Conservation (phyloP, 352 stramenopile species). For the Elongisporangium anandrum region DNA sequence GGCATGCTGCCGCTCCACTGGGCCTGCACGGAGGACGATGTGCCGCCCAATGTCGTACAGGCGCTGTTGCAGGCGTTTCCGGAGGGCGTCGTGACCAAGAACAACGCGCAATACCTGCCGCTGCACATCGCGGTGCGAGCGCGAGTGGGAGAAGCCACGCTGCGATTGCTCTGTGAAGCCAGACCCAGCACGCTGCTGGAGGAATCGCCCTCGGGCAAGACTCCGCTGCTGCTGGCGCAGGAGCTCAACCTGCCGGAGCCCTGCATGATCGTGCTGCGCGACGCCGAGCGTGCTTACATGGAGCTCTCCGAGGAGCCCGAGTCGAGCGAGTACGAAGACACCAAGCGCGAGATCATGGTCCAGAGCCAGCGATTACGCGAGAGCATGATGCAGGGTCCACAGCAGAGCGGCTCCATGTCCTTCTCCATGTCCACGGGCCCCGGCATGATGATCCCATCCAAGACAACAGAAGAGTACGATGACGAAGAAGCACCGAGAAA, state of each 20-base stretch:
- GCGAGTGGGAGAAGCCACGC: conserved; percentile 35
- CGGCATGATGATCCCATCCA: neutral
- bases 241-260: conserved; percentile 42
- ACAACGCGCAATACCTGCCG: conserved; percentile 79
- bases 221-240: conserved; percentile 53
- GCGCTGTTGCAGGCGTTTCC: conserved; percentile 71
- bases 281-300: conserved; percentile 67
- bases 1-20: conserved; percentile 83
- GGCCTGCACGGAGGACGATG: conserved; percentile 79
- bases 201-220: conserved; percentile 70
- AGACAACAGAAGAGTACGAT: neutral
- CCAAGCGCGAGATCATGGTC: conserved; percentile 71
- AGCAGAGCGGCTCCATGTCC: conserved; percentile 1
- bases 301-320: conserved; percentile 56
- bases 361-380: conserved; percentile 75
- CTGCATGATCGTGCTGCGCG: conserved; percentile 57
- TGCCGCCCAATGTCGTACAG: conserved; percentile 47
- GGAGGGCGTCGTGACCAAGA: conserved; percentile 69
- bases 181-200: conserved; percentile 65
- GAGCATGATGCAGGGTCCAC: conserved; percentile 52
- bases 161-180: conserved; percentile 57
- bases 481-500: neutral
- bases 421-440: conserved; percentile 1
- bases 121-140: conserved; percentile 82
- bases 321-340: conserved; percentile 57